Conservation (phyloP, 179 eudicot genomes). For the Heliamphora pulchella region DNA sequence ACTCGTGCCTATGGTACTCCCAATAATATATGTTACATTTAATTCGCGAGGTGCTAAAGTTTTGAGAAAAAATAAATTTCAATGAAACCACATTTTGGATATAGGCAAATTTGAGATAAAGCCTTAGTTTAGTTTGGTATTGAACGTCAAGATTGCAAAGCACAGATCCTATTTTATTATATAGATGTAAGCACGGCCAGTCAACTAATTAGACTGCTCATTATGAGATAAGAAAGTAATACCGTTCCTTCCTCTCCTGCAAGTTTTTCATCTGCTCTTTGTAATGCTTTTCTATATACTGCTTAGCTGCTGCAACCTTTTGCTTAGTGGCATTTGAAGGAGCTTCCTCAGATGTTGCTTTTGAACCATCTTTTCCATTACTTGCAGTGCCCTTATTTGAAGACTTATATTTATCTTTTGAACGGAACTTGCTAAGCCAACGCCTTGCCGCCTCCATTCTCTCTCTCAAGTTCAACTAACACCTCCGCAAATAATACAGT, state of each 20-base stretch:
- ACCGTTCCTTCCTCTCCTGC: constrained; percentile 81
- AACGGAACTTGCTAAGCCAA: constrained; percentile 46
- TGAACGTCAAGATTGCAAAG: no score
- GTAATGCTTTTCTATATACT: constrained; percentile 82
- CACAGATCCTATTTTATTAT: no score
- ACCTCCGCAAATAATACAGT: not conserved
- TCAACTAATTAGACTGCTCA: not conserved
- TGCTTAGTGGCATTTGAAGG: constrained; percentile 82
- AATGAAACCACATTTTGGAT: no score
- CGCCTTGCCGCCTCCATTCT: constrained; percentile 65
- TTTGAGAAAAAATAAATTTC: no score
- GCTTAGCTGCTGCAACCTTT: constrained; percentile 81
- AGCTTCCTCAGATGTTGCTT: constrained; percentile 49
- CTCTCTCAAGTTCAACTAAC: not conserved
- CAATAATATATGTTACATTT: no score
- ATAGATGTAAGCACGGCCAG: not conserved
- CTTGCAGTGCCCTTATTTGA: constrained; percentile 50
- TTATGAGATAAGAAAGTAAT: constrained; percentile 20
- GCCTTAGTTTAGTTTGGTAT: no score
- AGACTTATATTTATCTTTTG: constrained; percentile 57
- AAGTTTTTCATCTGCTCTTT: constrained; percentile 80
- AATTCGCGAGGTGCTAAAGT: no score
- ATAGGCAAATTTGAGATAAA: no score
- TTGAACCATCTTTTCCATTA: constrained; percentile 55
- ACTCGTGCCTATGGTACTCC: no score